Percentiles rank a stretch among this genome's conserved stretches.
Evolutionary conservation across 73 alveolate genomes (phyloP).

Genomic region (Tetrahymena thermophila): DNA sequence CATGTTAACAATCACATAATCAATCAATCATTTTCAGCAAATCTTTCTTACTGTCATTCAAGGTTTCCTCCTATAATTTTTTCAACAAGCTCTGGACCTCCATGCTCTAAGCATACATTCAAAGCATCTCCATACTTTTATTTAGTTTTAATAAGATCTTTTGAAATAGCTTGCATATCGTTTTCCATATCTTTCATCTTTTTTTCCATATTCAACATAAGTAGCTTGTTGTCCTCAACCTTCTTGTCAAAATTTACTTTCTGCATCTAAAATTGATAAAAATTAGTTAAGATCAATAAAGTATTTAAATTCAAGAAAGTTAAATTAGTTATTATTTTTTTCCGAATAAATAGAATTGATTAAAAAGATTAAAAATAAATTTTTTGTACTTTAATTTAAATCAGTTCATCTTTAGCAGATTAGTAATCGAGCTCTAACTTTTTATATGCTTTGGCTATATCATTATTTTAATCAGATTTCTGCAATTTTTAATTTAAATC

Average conservation of each 20-base stretch:
- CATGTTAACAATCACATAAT: too few species aligned
- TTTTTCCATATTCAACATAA: not conserved
- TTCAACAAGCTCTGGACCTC: not conserved
- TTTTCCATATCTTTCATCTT: not conserved
- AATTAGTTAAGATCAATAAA: too few species aligned
- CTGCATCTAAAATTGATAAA: not conserved
- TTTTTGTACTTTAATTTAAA: not conserved
- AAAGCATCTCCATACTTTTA: not conserved
- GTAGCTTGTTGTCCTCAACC: not conserved
- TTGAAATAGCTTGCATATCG: not conserved
- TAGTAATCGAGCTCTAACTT: not conserved
- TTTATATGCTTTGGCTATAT: not conserved
- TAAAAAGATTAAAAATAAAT: too few species aligned
- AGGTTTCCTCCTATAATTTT: not conserved
- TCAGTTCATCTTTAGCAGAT: not conserved
- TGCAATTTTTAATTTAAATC: not conserved
- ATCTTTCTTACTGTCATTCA: not conserved
- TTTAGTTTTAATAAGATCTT: not conserved
- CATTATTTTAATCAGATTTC: not conserved
- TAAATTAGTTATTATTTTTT: too few species aligned
- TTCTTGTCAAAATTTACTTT: not conserved
- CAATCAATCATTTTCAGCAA: too few species aligned
- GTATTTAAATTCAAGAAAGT: too few species aligned
- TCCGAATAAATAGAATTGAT: too few species aligned
- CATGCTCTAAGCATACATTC: not conserved